These are phyloP conservation scores for Apophysomyces trapeziformis DNA, from an alignment of 371 early-diverging fungal species.

Conservation along the genomic window DNA sequence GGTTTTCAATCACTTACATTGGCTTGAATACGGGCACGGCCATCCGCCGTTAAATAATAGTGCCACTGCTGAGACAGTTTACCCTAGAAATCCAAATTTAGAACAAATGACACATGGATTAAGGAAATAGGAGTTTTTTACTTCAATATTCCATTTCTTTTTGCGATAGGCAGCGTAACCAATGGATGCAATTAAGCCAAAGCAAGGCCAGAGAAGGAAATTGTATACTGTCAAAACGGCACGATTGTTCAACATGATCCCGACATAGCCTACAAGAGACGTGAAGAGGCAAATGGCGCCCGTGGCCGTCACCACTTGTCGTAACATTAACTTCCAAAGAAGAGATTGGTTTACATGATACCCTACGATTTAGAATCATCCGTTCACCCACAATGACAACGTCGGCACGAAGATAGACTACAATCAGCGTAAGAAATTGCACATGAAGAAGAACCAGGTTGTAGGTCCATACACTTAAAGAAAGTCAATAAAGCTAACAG, in stretches of 20 bases:
- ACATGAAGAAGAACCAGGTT: constrained; percentile 15
- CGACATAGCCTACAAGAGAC: constrained; percentile 55
- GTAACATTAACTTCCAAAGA: not conserved
- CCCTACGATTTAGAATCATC: constrained; percentile 50
- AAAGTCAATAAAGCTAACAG: constrained; percentile 44
- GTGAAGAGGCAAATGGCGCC: constrained; percentile 52
- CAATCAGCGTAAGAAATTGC: not conserved
- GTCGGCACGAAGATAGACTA: constrained; percentile 54
- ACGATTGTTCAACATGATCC: constrained; percentile 61
- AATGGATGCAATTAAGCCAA: constrained; percentile 57
- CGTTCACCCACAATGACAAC: constrained; percentile 49
- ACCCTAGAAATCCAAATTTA: constrained; percentile 16
- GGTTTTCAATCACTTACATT: constrained; percentile 29
- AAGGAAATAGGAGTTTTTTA: not conserved
- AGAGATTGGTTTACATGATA: not conserved
- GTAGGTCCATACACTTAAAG: constrained; percentile 46
- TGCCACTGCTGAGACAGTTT: constrained; percentile 59
- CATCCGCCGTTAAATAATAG: constrained; percentile 39
- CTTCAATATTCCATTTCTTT: constrained; percentile 48
- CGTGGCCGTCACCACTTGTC: constrained; percentile 52
- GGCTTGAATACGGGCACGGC: constrained; percentile 47
- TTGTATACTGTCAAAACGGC: constrained; percentile 51
- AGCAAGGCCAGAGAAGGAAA: constrained; percentile 59
- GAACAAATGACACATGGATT: not conserved
- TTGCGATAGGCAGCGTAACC: constrained; percentile 60